Base-by-base conservation (phyloP, 495 filamentous ascomycete species). In the Aspergillus bridgeri region DNA sequence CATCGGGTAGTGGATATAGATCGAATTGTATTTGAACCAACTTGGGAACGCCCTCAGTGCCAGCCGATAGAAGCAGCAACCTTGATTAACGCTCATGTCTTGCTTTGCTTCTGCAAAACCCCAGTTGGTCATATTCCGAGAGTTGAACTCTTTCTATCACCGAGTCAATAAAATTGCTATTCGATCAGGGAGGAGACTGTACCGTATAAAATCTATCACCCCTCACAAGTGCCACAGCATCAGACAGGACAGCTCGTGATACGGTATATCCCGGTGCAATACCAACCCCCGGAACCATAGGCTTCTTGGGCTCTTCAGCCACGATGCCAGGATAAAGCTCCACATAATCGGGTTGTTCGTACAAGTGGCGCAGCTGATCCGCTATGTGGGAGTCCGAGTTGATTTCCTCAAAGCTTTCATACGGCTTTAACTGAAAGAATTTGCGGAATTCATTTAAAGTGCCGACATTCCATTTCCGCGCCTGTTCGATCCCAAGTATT, bases 1-100 rank as follows among this genome's bases (percentile, higher is more conserved):
- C 83, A 96, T 89, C 4, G 91, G 91, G 65, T 89, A 94, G 63
- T 91, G 88, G n/a, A 89, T 89, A 58, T 94, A 95, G 57, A 92
- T 84, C 1, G 89, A 92, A 71, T 94, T 87, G 25, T 75, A 66
- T 67, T 86, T 87, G 83, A 89, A 93, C 67, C 86, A 83, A 60
- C 87, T 82, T 2, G 91, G 91, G 79, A 96, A 91, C 2, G 90
- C 87, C 19, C 88, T 81, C 48, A 86, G 73, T 50, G 90, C 86
- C 52, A 95, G 77, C 75, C 92, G 95, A 75, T 92, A 92, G 69
- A 92, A 86, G 3, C 93, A 87, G 60, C 87, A 90, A 19, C 91
- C 91, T 64, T 92, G 84, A 64, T 92, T 84, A 63, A 92, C 72
- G 63, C 85, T 89, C 19, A 80, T 69, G 68, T 90, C 86, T 51